Conservation (phyloP, 495 filamentous ascomycete species). For the Aspergillus affinis region DNA sequence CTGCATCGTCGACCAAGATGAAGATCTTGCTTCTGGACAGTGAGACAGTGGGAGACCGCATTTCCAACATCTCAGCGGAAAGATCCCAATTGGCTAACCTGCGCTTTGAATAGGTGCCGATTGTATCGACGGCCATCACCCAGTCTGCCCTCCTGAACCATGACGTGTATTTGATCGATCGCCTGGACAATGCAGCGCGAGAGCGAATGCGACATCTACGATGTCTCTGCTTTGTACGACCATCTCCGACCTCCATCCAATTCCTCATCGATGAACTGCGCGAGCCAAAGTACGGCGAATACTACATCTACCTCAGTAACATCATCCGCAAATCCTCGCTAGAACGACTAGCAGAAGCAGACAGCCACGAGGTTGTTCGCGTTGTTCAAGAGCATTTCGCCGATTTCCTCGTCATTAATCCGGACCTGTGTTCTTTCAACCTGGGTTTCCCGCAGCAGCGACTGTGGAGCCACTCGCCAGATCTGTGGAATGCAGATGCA, state of each 20-base stretch:
- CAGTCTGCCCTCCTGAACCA: constrained; percentile 95
- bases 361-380: constrained; percentile 94
- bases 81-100: constrained; percentile 19
- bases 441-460: constrained; percentile 71
- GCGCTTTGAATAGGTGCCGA: constrained; percentile 59
- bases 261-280: constrained; percentile 92
- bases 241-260: constrained; percentile 87
- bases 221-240: constrained; percentile 90
- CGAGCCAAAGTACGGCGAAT: constrained; percentile 97
- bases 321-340: constrained; percentile 94
- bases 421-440: constrained; percentile 84
- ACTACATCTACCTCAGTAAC: constrained; percentile 96
- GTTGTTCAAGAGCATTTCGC: constrained; percentile 92
- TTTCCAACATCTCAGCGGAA: background rate
- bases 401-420: constrained; percentile 92
- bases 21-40: constrained; percentile 94
- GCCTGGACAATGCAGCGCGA: constrained; percentile 82
- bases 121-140: constrained; percentile 91
- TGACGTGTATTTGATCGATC: constrained; percentile 96
- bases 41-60: constrained; percentile 71
- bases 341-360: constrained; percentile 93
- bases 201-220: constrained; percentile 98
- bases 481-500: constrained; percentile 86
- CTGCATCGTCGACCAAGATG: constrained; percentile 87
- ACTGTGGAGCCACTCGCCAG: constrained; percentile 73